Base-by-base conservation (phyloP, 352 stramenopile genomes). In the Phytopythium helicoides region DNA sequence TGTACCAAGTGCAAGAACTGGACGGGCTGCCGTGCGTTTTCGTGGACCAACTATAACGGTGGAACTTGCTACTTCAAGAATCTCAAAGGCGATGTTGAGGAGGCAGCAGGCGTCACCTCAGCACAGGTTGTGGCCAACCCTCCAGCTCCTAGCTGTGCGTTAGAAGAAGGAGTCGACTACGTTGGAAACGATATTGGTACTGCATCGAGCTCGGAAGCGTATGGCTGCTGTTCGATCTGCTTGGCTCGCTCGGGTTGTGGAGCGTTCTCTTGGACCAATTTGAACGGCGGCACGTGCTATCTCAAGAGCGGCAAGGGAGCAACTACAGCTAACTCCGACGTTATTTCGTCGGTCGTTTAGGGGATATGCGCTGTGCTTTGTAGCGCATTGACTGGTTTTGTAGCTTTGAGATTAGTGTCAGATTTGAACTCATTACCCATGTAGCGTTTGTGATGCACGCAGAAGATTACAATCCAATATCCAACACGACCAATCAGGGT, bases 181-280 rank as follows among this genome's bases (percentile, higher is more conserved):
- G 41, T 40, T 9, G 64, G 56, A 2, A 56, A 47, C 3, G 41
- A 56, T 34, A 59, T 69, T 14, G 55, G 45, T 3, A 64, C 41
- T 14, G 35, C 42, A 2, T 48, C 60, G 5, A 70, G 53, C 39
- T 18, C 47, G 2, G 58, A 50, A 45, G 34, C 56, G 16, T 64
- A 60, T 18, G 53, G 56, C 6, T 73, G 65, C 45, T 73, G 60
- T 37, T 67, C 60, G 6, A 56, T 64, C 21, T 73, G 64, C 41
- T 67, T 71, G 57, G 45, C 45, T 21, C 60, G 22, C 1, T 23
- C 14, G 1, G 66, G 62, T 15, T 87, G 76, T 54, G 42, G 47
- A 8, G 73, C 68, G 5, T 87, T 78, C 40, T 69, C 73, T 12
- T 87, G 71, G 71, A 68, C 39, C 41, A 64, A 71, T 51, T 56